Conservation (phyloP, 768 basidiomycete species). For the Hypholoma fasciculare region DNA sequence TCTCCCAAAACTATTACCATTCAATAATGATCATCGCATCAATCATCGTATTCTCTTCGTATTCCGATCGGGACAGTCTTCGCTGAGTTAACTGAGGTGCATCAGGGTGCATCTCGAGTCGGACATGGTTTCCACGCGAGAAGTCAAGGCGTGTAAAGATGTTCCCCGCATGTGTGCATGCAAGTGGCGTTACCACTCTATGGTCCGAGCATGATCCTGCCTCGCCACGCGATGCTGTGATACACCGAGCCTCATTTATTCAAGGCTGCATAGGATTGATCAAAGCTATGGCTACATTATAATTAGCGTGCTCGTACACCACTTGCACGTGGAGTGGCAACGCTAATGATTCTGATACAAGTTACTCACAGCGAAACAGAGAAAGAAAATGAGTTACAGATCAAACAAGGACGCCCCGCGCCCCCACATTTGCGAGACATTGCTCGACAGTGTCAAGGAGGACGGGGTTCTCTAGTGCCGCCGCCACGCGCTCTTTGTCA, state of each 20-base stretch:
- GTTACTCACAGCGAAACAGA: not conserved
- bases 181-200: not conserved
- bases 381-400: constrained; percentile 1
- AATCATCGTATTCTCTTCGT: not conserved
- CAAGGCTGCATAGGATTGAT: not conserved
- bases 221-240: not conserved
- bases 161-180: not conserved
- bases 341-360: not conserved
- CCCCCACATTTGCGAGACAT: constrained; percentile 37
- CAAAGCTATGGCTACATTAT: constrained; percentile 7
- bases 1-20: not conserved
- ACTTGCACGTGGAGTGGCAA: not conserved
- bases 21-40: not conserved
- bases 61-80: not conserved
- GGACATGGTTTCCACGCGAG: not conserved
- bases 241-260: not conserved
- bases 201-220: not conserved
- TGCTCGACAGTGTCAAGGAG: constrained; percentile 88
- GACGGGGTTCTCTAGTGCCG: constrained; percentile 90
- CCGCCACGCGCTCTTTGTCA: constrained; percentile 97
- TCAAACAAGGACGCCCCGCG: constrained; percentile 13
- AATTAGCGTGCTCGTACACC: constrained; percentile 1
- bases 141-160: not conserved
- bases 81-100: not conserved
- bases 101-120: not conserved